Evolutionary conservation across 306 rosid genomes (phyloP).

Genomic region (Astragalus membranaceus): DNA sequence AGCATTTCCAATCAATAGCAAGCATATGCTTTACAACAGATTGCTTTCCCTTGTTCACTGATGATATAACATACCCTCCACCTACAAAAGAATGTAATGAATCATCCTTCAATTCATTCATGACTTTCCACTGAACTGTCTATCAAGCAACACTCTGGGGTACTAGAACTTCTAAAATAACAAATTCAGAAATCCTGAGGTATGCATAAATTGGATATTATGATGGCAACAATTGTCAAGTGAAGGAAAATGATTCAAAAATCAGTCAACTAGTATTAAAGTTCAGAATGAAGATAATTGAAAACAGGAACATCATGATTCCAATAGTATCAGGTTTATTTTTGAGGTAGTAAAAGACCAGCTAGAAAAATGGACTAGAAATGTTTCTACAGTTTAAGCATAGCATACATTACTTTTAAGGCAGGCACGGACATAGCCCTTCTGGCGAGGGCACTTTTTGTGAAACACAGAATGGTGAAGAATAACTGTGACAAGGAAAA

Average conservation of each 20-base stretch:
- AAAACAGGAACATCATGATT: slow-evolving; percentile 17
- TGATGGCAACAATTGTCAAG: slow-evolving; percentile 2
- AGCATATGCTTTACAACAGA: slow-evolving; percentile 96
- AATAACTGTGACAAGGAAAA: slow-evolving; percentile 61
- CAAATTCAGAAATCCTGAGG: background rate
- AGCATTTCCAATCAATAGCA: slow-evolving; percentile 91
- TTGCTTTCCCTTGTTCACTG: slow-evolving; percentile 69
- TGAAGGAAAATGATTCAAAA: slow-evolving; percentile 7
- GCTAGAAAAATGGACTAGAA: slow-evolving; percentile 12
- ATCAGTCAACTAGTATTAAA: background rate
- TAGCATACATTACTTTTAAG: slow-evolving; percentile 99
- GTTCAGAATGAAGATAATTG: slow-evolving; percentile 11
- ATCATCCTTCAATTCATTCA: slow-evolving; percentile 21
- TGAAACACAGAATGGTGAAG: slow-evolving; percentile 90
- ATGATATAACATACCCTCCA: slow-evolving; percentile 90
- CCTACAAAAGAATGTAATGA: slow-evolving; percentile 45
- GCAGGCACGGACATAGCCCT: slow-evolving; percentile 88
- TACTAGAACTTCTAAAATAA: background rate
- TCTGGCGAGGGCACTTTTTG: slow-evolving; percentile 70
- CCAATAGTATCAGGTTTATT: slow-evolving; percentile 6
- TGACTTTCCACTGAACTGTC: background rate
- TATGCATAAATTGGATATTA: slow-evolving; percentile 9
- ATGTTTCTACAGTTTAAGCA: slow-evolving; percentile 36
- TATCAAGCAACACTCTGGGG: background rate
- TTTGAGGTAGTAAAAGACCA: background rate